Evolutionary conservation across 2,329 filamentous ascomycete species (phyloP).

Genomic region (Phialophora tarda): DNA sequence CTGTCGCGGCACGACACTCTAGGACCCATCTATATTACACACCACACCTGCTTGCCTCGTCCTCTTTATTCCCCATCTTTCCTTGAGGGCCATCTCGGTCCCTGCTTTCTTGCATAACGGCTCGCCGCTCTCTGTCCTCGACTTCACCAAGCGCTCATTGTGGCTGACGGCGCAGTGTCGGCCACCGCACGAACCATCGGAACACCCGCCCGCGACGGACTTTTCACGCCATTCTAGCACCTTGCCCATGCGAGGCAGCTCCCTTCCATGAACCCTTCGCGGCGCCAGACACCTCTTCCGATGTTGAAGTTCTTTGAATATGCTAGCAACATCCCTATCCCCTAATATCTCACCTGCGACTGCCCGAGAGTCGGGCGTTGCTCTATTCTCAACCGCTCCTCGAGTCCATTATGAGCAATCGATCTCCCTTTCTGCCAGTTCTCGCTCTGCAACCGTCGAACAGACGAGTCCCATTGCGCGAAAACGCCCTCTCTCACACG

Average conservation of each 20-base stretch:
- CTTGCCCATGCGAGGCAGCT: conserved; percentile 13
- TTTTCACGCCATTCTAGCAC: background rate
- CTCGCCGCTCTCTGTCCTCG: background rate
- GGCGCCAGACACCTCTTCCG: conserved; percentile 22
- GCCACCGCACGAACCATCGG: background rate
- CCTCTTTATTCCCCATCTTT: background rate
- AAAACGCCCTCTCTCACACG: conserved; percentile 22
- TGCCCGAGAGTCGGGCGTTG: conserved; percentile 23
- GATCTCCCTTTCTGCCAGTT: conserved; percentile 5
- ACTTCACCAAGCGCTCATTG: background rate
- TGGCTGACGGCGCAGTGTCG: background rate
- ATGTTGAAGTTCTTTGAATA: conserved; percentile 34
- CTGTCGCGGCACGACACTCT: background rate
- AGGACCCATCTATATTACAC: background rate
- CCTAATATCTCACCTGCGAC: conserved; percentile 29
- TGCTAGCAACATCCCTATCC: conserved; percentile 40
- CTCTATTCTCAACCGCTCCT: conserved; percentile 17
- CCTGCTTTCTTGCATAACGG: background rate
- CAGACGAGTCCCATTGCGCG: conserved; percentile 10
- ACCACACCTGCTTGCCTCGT: background rate
- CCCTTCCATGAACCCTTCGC: conserved; percentile 18
- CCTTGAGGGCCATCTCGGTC: background rate
- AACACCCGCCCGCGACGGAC: background rate
- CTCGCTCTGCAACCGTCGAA: conserved; percentile 21
- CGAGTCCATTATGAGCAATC: conserved; percentile 30